Conservation (phyloP, 2,329 filamentous ascomycete genomes). For the Cladosporium halotolerans region DNA sequence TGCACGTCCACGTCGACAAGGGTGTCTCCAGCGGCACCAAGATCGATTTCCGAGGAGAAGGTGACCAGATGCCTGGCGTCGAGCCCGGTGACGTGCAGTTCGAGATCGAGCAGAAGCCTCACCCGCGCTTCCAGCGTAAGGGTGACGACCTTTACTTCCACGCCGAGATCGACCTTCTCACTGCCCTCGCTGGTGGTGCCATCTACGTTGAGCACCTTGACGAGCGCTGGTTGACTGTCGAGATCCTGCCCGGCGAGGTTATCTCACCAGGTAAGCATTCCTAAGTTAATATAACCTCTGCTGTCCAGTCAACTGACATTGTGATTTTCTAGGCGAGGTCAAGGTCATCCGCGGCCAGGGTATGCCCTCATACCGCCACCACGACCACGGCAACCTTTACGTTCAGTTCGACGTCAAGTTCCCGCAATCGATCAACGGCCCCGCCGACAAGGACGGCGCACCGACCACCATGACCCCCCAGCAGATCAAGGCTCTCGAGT, state of each 20-base stretch:
- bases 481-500: slow-evolving; percentile 72
- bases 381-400: slow-evolving; percentile 93
- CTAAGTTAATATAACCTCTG: slow-evolving; percentile 9
- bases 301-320: background rate
- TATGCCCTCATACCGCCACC: slow-evolving; percentile 93
- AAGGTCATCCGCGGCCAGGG: slow-evolving; percentile 95
- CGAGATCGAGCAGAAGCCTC: slow-evolving; percentile 99
- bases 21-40: slow-evolving; percentile 91
- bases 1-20: slow-evolving; percentile 94
- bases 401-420: slow-evolving; percentile 98
- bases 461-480: slow-evolving; percentile 47
- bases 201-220: slow-evolving; percentile 95
- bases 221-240: slow-evolving; percentile 90
- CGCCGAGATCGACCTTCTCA: slow-evolving; percentile 91
- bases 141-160: slow-evolving; percentile 95
- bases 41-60: slow-evolving; percentile 94
- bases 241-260: slow-evolving; percentile 88
- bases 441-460: slow-evolving; percentile 34
- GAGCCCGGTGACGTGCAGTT: slow-evolving; percentile 95
- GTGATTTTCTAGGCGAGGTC: slow-evolving; percentile 59
- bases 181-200: slow-evolving; percentile 82
- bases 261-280: slow-evolving; percentile 73
- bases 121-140: slow-evolving; percentile 87
- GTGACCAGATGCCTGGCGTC: slow-evolving; percentile 89
- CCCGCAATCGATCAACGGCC: slow-evolving; percentile 52